These are phyloP conservation scores for Microbotryum lychnidis-dioicae DNA, from an alignment of 1,284 basidiomycete genomes.

Conservation along the genomic window DNA sequence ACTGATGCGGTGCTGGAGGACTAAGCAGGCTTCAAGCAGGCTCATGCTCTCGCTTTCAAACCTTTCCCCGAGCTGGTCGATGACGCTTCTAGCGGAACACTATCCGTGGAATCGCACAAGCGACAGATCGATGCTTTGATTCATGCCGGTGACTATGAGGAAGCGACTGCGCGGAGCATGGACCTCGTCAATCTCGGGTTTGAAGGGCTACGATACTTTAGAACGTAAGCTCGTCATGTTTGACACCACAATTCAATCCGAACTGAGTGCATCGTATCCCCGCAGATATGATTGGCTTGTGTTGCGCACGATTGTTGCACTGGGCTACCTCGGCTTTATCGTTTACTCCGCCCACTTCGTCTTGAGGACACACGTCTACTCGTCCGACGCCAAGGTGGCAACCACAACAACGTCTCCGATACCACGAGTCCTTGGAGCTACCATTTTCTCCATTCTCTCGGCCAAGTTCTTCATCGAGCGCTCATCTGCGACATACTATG, in stretches of 20 bases:
- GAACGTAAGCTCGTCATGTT: slow-evolving; percentile 50
- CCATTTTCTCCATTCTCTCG: slow-evolving; percentile 39
- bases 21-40: slow-evolving; percentile 52
- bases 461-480: slow-evolving; percentile 56
- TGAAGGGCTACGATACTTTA: slow-evolving; percentile 66
- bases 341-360: slow-evolving; percentile 37
- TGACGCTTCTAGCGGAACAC: slow-evolving; percentile 37
- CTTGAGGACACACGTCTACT: slow-evolving; percentile 23
- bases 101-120: slow-evolving; percentile 43
- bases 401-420: slow-evolving; percentile 34
- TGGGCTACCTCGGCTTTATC: slow-evolving; percentile 72
- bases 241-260: not conserved
- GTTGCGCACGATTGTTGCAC: slow-evolving; percentile 59
- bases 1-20: not conserved
- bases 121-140: slow-evolving; percentile 40
- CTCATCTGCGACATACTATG: slow-evolving; percentile 64
- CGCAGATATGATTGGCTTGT: slow-evolving; percentile 63
- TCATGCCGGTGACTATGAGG: slow-evolving; percentile 44
- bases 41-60: slow-evolving; percentile 54
- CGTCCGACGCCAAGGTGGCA: not conserved
- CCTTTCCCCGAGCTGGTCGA: slow-evolving; percentile 47
- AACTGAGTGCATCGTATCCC: not conserved
- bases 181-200: slow-evolving; percentile 51
- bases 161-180: slow-evolving; percentile 49
- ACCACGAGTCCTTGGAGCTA: slow-evolving; percentile 43